Evolutionary conservation across 495 filamentous ascomycete genomes (phyloP).

Genomic region (Schizothecium vesticola): DNA sequence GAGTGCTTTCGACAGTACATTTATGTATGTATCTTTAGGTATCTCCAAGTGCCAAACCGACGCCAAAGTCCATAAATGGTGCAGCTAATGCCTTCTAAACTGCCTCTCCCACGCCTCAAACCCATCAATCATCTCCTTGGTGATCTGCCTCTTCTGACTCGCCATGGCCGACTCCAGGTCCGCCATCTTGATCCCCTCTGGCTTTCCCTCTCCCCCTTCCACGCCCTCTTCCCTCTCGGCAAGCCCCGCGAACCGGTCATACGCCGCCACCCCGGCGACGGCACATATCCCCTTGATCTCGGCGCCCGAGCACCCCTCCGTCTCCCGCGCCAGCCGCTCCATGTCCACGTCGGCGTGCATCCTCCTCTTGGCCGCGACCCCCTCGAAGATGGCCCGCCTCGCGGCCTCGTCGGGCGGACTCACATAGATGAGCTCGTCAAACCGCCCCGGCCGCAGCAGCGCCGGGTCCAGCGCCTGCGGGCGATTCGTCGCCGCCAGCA

Average conservation of each 20-base stretch:
- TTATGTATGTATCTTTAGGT: neutral
- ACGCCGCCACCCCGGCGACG: constrained; percentile 40
- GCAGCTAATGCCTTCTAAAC: constrained; percentile 28
- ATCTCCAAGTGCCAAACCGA: neutral
- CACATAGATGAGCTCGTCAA: constrained; percentile 88
- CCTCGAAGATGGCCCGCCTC: constrained; percentile 64
- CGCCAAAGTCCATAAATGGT: no score
- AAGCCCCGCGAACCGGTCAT: constrained; percentile 24
- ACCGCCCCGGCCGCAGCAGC: constrained; percentile 78
- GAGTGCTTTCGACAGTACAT: neutral
- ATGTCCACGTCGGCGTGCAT: constrained; percentile 60
- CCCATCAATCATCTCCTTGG: constrained; percentile 54
- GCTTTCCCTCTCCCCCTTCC: constrained; percentile 23
- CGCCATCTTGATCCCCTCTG: constrained; percentile 50
- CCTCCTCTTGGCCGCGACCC: constrained; percentile 57
- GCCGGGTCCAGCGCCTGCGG: constrained; percentile 84
- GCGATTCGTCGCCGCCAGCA: constrained; percentile 92
- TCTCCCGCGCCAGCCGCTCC: constrained; percentile 57
- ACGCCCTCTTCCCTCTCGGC: constrained; percentile 1
- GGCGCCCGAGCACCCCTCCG: constrained; percentile 81
- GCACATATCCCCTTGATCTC: constrained; percentile 78
- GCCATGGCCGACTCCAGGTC: constrained; percentile 61
- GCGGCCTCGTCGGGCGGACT: constrained; percentile 74
- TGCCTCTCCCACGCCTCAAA: constrained; percentile 61
- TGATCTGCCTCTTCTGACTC: constrained; percentile 63